Conservation (phyloP, 2,329 filamentous ascomycete species). For the Phaeosphaeria sp. region DNA sequence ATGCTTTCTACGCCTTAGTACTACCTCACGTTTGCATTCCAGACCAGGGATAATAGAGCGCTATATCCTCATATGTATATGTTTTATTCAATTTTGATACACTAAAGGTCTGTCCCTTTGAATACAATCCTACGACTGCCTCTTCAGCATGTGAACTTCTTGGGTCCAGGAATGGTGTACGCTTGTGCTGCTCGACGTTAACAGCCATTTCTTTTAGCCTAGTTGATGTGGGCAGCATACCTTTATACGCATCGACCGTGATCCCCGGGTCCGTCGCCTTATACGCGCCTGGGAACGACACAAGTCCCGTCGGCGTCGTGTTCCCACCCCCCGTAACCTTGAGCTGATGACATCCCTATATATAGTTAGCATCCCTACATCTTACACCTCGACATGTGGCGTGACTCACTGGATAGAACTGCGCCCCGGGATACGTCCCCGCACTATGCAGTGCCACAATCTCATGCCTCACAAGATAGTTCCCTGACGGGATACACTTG, state of each 20-base stretch:
- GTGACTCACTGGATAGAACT: slow-evolving; percentile 60
- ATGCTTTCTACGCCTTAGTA: no score
- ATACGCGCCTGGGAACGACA: slow-evolving; percentile 63
- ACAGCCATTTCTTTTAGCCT: neutral
- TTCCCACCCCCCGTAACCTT: slow-evolving; percentile 59
- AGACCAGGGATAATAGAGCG: no score
- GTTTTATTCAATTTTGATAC: no score
- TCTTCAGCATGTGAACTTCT: slow-evolving; percentile 37
- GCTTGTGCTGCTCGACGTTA: slow-evolving; percentile 20
- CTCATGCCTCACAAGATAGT: slow-evolving; percentile 66
- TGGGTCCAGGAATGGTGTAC: slow-evolving; percentile 38
- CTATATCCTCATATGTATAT: no score
- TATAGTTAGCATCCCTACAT: neutral
- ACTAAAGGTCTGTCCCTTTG: no score
- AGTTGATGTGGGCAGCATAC: slow-evolving; percentile 12
- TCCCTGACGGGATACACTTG: slow-evolving; percentile 58
- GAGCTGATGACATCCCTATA: slow-evolving; percentile 61
- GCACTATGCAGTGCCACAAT: slow-evolving; percentile 62
- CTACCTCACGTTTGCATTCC: no score
- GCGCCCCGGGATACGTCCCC: slow-evolving; percentile 59
- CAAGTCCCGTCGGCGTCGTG: slow-evolving; percentile 50
- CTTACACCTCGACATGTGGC: no score
- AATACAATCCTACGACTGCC: no score
- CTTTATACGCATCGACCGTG: slow-evolving; percentile 60
- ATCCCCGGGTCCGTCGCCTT: slow-evolving; percentile 58